These are phyloP conservation scores for Chloranthus sessilifolius DNA, from an alignment of 164 flowering plant species.

Conservation along the genomic window DNA sequence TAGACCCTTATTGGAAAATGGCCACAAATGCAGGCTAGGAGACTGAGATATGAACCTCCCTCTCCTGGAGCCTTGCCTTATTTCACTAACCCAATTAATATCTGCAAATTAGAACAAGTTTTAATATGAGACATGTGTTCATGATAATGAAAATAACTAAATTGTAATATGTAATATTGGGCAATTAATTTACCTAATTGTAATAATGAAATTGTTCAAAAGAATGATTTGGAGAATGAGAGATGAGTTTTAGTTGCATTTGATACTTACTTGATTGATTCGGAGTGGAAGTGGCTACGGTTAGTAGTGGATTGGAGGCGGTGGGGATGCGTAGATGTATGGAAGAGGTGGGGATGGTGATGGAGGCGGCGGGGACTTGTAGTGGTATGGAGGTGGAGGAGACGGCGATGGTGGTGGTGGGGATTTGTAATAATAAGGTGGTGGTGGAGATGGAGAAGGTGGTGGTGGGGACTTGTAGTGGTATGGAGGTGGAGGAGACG, in stretches of 20 bases:
- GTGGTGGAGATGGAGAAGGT: constrained; percentile 9
- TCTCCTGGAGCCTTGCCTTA: constrained; percentile 12
- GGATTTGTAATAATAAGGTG: constrained; percentile 19
- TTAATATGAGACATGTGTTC: background rate
- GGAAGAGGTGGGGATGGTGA: constrained; percentile 25
- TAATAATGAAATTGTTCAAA: background rate
- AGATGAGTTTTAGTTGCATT: background rate
- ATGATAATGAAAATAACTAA: too few species aligned
- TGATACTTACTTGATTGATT: constrained; percentile 14
- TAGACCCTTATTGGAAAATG: constrained; percentile 12
- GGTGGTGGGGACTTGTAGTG: constrained; percentile 38
- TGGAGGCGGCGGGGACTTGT: constrained; percentile 29
- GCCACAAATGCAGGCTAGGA: background rate
- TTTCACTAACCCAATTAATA: constrained; percentile 11
- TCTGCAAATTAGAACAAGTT: constrained; percentile 12
- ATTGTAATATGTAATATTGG: too few species aligned
- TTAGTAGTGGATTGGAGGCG: constrained; percentile 24
- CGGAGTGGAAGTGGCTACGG: background rate
- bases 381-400: constrained; percentile 27
- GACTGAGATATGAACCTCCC: constrained; percentile 4
- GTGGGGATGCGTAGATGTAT: constrained; percentile 27
- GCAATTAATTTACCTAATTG: background rate
- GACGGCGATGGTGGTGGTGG: constrained; percentile 26
- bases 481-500: constrained; percentile 32
- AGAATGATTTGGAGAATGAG: background rate